Base-by-base conservation (phyloP, 164 flowering plant genomes). In the Kalanchoe fedtschenkoi region DNA sequence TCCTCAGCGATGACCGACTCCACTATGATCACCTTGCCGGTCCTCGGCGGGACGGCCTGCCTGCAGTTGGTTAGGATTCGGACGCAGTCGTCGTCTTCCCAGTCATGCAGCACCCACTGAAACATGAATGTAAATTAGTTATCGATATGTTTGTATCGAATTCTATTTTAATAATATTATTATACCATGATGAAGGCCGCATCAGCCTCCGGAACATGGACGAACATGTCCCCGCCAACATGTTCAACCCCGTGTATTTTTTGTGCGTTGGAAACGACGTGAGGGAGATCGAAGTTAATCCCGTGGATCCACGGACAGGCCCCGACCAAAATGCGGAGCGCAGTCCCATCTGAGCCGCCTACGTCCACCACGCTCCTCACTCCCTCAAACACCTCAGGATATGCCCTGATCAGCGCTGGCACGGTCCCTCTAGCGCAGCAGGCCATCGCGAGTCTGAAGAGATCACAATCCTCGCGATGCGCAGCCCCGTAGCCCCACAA, bases 31-130 rank as follows among this genome's bases (percentile, higher is more conserved):
- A 87, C 88, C 64, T 81, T 87, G 51, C 86, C 81, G 7, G 65
- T 70, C n/a, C 80, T 78, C 34, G 56, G 15, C 8, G 78, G 70
- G 34, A 80, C 62, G 0, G 92, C 83, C 62, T 82, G 77, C 64
- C 70, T 75, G 61, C 88, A 83, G 0, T 78, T 83, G 37, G 59
- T 77, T 62, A 87, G 62, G 14, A 85, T 81, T 1, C 56, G 44
- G 51, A 87, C 71, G 76, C 95, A 87, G 19, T 84, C 80, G 0
- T 85, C 81, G n/a, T 87, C 93, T 15, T 65, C 74, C 93, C 93
- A 87, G 19, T 86, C 87, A 38, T 84, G 92, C 39, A 86, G 53
- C 44, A 86, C 87, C 77, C 74, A 74, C 89, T 86, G 19, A 14
- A 22, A 62, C 17, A 16, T 13, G 29, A 1, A 37, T 4, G 35